phyloP scores from a whole-genome alignment of 2,329 filamentous ascomycete genomes.

The Fusarium sp. region DNA sequence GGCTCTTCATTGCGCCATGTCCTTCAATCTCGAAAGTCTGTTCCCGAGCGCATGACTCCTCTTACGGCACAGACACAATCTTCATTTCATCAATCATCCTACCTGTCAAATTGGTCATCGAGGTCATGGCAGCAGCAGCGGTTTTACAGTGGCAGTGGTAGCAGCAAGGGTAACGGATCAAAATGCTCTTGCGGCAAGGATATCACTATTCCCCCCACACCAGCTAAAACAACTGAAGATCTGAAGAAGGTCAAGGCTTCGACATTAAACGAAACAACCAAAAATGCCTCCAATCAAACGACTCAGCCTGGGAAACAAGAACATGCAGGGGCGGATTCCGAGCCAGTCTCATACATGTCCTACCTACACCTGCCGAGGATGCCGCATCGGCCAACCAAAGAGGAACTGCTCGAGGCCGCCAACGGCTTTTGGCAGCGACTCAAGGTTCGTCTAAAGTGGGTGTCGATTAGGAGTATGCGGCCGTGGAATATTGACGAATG shows the following conservation, averaged over 20 bases:
- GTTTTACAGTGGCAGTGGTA: conserved; percentile 29
- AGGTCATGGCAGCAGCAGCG: conserved; percentile 20
- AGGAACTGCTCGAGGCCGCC: conserved; percentile 90
- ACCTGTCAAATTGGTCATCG: conserved; percentile 2
- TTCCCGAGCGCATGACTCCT: conserved; percentile 9
- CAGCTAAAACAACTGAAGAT: conserved; percentile 25
- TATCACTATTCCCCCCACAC: conserved; percentile 5
- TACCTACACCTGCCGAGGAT: conserved; percentile 73
- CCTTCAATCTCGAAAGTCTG: conserved; percentile 1
- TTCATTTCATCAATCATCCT: background rate
- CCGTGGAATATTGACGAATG: conserved; percentile 98
- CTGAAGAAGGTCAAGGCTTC: conserved; percentile 26
- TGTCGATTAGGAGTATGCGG: conserved; percentile 90
- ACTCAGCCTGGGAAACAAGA: conserved; percentile 10
- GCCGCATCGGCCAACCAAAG: conserved; percentile 90
- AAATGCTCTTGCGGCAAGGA: conserved; percentile 44
- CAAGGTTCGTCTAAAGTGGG: conserved; percentile 96
- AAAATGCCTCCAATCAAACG: conserved; percentile 17
- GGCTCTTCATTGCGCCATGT: conserved; percentile 1
- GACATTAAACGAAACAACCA: conserved; percentile 14
- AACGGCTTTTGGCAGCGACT: conserved; percentile 93
- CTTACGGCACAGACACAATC: conserved; percentile 4
- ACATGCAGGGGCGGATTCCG: conserved; percentile 39
- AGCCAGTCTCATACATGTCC: conserved; percentile 64
- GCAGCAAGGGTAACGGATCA: conserved; percentile 19